Percentiles rank a stretch among this genome's conserved stretches.
Evolutionary conservation across 345 rosid genomes (phyloP).

Genomic region (Clarkia xantiana): DNA sequence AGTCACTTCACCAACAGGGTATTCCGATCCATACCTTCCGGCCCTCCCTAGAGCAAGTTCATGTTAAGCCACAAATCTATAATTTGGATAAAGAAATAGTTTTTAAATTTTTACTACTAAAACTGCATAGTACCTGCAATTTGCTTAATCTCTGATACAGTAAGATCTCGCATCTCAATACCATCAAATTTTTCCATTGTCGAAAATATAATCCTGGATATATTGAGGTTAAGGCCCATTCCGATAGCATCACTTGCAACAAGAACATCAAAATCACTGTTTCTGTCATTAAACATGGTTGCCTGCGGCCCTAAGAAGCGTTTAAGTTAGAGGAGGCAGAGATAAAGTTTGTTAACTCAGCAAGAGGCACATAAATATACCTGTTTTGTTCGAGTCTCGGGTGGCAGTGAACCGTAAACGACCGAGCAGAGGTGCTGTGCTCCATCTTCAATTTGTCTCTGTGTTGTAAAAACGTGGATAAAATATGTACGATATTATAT

Average conservation of each 20-base stretch:
- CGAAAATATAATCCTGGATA: slow-evolving; percentile 80
- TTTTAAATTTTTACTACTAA: no score
- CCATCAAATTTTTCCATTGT: slow-evolving; percentile 72
- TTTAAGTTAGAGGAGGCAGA: not conserved
- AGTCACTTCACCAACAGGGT: slow-evolving; percentile 86
- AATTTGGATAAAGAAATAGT: not conserved
- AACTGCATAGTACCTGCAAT: slow-evolving; percentile 48
- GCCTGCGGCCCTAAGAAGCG: slow-evolving; percentile 52
- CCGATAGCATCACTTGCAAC: slow-evolving; percentile 98
- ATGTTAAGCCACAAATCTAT: not conserved
- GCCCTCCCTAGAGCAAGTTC: slow-evolving; percentile 50
- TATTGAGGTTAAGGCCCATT: slow-evolving; percentile 90
- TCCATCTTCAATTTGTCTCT: slow-evolving; percentile 49
- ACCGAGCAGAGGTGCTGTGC: slow-evolving; percentile 85
- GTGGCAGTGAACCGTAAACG: slow-evolving; percentile 89
- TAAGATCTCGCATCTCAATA: slow-evolving; percentile 44
- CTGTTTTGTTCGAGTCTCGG: slow-evolving; percentile 91
- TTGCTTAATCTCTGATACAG: slow-evolving; percentile 82
- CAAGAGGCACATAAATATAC: slow-evolving; percentile 24
- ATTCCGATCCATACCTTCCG: slow-evolving; percentile 80
- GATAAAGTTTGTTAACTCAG: not conserved
- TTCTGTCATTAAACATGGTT: slow-evolving; percentile 66
- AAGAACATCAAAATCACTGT: slow-evolving; percentile 82
- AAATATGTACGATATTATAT: not conserved
- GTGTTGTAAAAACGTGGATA: slow-evolving; percentile 2